These are phyloP conservation scores for Thielaviopsis ethacetica DNA, from an alignment of 2,329 filamentous ascomycete species.

Conservation along the genomic window DNA sequence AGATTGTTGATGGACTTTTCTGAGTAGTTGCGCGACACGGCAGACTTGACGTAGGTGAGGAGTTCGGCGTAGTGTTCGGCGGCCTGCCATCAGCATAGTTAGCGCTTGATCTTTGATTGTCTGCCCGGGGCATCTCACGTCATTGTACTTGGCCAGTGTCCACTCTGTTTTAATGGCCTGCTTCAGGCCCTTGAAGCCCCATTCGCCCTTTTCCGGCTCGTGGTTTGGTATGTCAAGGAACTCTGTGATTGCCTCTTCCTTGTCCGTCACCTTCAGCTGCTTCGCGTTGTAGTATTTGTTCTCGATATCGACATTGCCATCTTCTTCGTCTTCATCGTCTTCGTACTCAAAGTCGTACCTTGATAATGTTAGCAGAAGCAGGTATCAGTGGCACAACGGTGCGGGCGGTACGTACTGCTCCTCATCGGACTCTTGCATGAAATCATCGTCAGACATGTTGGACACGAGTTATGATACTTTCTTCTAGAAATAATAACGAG, in stretches of 20 bases:
- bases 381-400: slow-evolving; percentile 3
- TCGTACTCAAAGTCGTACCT: slow-evolving; percentile 96
- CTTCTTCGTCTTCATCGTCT: slow-evolving; percentile 75
- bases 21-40: slow-evolving; percentile 93
- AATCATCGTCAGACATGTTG: slow-evolving; percentile 36
- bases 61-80: slow-evolving; percentile 87
- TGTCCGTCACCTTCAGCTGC: slow-evolving; percentile 77
- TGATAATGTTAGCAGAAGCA: neutral
- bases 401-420: slow-evolving; percentile 25
- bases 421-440: slow-evolving; percentile 32
- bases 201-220: slow-evolving; percentile 87
- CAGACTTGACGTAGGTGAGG: slow-evolving; percentile 91
- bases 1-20: slow-evolving; percentile 99
- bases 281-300: slow-evolving; percentile 99
- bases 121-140: slow-evolving; percentile 32
- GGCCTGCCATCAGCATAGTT: slow-evolving; percentile 36
- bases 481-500: too few species aligned
- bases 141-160: slow-evolving; percentile 71
- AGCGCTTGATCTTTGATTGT: neutral
- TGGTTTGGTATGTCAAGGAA: slow-evolving; percentile 76
- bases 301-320: slow-evolving; percentile 83
- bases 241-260: slow-evolving; percentile 76
- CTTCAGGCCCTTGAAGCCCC: slow-evolving; percentile 97
- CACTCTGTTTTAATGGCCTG: slow-evolving; percentile 97
- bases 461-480: neutral